These are phyloP conservation scores for Suillus hirtellus DNA, from an alignment of 768 basidiomycete species.

Conservation along the genomic window DNA sequence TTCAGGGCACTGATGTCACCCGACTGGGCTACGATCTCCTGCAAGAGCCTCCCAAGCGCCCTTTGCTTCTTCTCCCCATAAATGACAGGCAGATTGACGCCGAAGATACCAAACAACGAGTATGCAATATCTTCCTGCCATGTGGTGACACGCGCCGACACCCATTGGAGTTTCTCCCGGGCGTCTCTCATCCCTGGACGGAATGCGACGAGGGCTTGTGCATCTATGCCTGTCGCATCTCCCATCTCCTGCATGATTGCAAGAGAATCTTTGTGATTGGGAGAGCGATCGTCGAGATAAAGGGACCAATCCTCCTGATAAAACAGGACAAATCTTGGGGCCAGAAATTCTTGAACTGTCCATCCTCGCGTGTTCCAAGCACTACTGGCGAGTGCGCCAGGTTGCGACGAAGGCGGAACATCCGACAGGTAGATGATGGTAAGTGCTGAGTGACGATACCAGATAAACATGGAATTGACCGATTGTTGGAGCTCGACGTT, in stretches of 20 bases:
- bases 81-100: background rate
- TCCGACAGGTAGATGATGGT: background rate
- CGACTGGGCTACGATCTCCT: background rate
- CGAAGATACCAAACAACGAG: conserved; percentile 1
- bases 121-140: background rate
- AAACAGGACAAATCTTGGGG: background rate
- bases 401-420: background rate
- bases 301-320: background rate
- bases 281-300: background rate
- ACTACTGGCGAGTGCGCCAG: background rate
- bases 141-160: background rate
- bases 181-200: background rate
- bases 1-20: background rate
- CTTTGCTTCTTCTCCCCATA: background rate
- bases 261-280: background rate
- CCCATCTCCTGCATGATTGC: background rate
- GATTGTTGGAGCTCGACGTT: background rate
- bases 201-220: background rate
- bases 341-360: background rate
- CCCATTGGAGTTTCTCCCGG: background rate
- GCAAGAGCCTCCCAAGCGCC: background rate
- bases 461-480: background rate
- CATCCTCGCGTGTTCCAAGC: background rate
- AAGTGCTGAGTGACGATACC: background rate
- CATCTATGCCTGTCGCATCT: background rate